Conservation (phyloP, 2,329 filamentous ascomycete genomes). For the Capronia coronata region DNA sequence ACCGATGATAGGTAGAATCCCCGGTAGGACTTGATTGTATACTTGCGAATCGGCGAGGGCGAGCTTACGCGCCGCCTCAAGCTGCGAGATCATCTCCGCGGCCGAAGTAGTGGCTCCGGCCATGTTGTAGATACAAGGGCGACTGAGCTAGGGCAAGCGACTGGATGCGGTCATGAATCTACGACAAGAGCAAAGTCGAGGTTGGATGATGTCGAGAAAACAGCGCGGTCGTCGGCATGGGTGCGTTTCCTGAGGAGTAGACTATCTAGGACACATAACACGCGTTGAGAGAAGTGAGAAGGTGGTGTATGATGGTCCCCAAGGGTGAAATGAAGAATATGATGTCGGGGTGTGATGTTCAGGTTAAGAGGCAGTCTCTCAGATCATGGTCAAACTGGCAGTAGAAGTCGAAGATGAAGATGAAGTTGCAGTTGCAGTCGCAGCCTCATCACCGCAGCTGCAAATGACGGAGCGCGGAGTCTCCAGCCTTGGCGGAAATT, state of each 20-base stretch:
- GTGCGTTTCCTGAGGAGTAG: neutral
- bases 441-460: neutral
- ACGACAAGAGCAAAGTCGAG: slow-evolving; percentile 10
- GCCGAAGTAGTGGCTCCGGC: slow-evolving; percentile 18
- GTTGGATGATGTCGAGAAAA: neutral
- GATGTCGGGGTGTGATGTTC: too few relatives aligned
- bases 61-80: slow-evolving; percentile 83
- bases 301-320: too few relatives aligned
- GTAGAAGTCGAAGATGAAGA: neutral
- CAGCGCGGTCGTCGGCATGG: slow-evolving; percentile 11
- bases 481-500: slow-evolving; percentile 6
- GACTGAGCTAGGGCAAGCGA: slow-evolving; percentile 4
- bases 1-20: slow-evolving; percentile 85
- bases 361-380: neutral
- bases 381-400: neutral
- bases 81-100: slow-evolving; percentile 59
- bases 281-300: slow-evolving; percentile 1
- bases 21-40: slow-evolving; percentile 86
- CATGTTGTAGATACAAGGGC: slow-evolving; percentile 17
- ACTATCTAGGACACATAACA: slow-evolving; percentile 3
- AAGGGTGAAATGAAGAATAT: too few relatives aligned
- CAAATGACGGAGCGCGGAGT: neutral
- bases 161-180: slow-evolving; percentile 14
- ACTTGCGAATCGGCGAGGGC: slow-evolving; percentile 80
- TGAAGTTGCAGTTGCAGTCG: neutral